Base-by-base conservation (phyloP, 2,329 filamentous ascomycete genomes). In the Scolecobasidium constrictum region DNA sequence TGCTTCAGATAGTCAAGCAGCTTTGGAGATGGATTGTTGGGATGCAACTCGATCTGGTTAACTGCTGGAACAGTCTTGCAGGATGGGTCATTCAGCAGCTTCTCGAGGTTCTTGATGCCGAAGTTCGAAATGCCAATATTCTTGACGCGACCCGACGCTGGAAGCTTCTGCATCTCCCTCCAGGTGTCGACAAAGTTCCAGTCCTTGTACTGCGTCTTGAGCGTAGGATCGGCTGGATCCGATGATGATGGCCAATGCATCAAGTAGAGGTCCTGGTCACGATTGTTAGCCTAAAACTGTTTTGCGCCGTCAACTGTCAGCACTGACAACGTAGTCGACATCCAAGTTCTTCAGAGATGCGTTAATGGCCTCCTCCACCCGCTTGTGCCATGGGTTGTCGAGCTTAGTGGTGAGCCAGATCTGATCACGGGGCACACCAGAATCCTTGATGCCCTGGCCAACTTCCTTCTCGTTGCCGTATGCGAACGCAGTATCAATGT, bases 51-150 rank as follows among this genome's bases (percentile, higher is more conserved):
- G 58, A 86, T 75, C 64, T 92, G 84, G 73, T 90, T 88, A 50
- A 86, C 83, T 15, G 83, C 81, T 12, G 71, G 72, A 9, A 68
- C 63, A 45, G 75, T 78, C 65, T 78, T 79, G 65, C 69, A 75
- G 49, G 68, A 70, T 9, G 75, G 71, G 52, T 82, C 73, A 52
- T 72, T 77, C 48, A 92, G 69, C 46, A 69, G 72, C 61, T 76
- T 83, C 71, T 90, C 82, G 28, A 92, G 68, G 64, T 92, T 84
- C 61, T 69, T 76, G 59, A 88, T 85, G 49, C 73, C 81, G 60
- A 93, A 92, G 72, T 93, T 93, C 62, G 83, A 86, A 45, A 92
- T 82, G 53, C 85, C 85, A 58, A 90, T 86, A 68, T 85, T 86
- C 63, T 72, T 75, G 40, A 83, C 83, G 63, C 86, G 84, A 59